Percentiles rank a stretch among this genome's conserved stretches.
These are phyloP conservation scores for Populus alba DNA, from an alignment of 345 rosid species.

Conservation along the genomic window DNA sequence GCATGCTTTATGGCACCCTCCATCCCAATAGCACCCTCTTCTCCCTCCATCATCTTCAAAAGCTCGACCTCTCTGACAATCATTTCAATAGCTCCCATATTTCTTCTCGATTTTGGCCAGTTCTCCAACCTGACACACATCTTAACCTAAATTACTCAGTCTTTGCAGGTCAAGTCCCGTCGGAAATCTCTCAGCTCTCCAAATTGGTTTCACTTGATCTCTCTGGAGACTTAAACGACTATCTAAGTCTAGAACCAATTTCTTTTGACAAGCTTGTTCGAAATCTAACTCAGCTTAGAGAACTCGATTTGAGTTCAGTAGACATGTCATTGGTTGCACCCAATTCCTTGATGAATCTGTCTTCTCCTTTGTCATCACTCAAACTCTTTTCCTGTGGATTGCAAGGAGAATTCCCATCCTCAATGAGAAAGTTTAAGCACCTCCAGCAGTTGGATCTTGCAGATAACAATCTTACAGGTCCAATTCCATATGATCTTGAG, in stretches of 20 bases:
- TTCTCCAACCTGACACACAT: conserved; percentile 6
- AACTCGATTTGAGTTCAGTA: not conserved
- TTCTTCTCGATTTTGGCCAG: conserved; percentile 7
- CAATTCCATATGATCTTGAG: too few species aligned
- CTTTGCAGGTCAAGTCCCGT: too few species aligned
- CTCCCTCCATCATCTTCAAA: conserved; percentile 16
- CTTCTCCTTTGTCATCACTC: too few species aligned
- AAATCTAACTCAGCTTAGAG: not conserved
- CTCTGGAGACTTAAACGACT: not conserved
- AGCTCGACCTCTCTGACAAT: conserved; percentile 28
- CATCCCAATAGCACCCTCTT: conserved; percentile 18
- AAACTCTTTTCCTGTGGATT: too few species aligned
- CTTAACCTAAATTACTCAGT: too few species aligned
- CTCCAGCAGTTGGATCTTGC: not conserved
- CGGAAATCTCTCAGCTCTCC: too few species aligned
- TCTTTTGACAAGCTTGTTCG: not conserved
- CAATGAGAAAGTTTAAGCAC: too few species aligned
- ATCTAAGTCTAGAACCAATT: not conserved
- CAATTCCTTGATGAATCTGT: too few species aligned
- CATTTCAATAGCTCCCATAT: conserved; percentile 6
- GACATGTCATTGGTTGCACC: conserved; percentile 6
- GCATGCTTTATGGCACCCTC: too few species aligned
- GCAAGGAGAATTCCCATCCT: too few species aligned
- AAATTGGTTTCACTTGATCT: conserved; percentile 9
- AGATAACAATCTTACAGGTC: too few species aligned